Evolutionary conservation across 1,284 basidiomycete species (phyloP), one percentile per base, ranked within the genome.

Genomic region (Boletus smithii): DNA sequence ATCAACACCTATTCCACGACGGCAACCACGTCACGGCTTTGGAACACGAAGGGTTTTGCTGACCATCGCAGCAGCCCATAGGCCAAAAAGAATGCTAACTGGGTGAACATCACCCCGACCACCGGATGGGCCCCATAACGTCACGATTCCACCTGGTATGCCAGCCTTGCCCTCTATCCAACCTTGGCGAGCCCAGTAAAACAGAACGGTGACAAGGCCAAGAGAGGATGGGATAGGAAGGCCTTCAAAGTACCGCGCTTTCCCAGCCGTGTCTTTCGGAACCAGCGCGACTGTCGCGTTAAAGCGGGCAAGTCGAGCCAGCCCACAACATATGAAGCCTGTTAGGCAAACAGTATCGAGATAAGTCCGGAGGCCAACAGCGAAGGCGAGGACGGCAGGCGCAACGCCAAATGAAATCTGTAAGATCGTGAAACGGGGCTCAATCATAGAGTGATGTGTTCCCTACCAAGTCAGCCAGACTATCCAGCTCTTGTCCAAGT

Each of bases 401-500:
- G 97, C 95, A 35, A 98, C 94, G 46, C 97, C 97, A 63, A 99
- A 99, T 3, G 93, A 97, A 51, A 99, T 88, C 91, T 94, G 24
- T 13, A n/a, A 22, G 34, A 18, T 51, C 30, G 48, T 50, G 42
- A 57, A 48, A 27, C 46, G 26, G 17, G n/a, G 34, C 9, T 6
- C 16, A 7, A 33, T 33, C 26, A 16, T 11, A 23, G 17, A 55
- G 43, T 32, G 46, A 29, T 41, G 37, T 41, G 18, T 50, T 29
- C 48, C 87, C 46, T 60, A 93, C 91, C 68, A 97, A 76, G 71
- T 99, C 97, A 22, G 97, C 97, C 47, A 99, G 75, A 67, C 88
- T 92, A 73, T 99, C 97, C 46, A 99, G 77, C 68, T 99, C 97
- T 70, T 99, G 97, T 1, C 97, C 97, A n/a, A 99, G 76, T 83